A percentile compares a stretch with the other conserved stretches of the same genome.
These are phyloP conservation scores for Epichloe bromicola DNA, from an alignment of 2,329 filamentous ascomycete genomes.

Conservation along the genomic window DNA sequence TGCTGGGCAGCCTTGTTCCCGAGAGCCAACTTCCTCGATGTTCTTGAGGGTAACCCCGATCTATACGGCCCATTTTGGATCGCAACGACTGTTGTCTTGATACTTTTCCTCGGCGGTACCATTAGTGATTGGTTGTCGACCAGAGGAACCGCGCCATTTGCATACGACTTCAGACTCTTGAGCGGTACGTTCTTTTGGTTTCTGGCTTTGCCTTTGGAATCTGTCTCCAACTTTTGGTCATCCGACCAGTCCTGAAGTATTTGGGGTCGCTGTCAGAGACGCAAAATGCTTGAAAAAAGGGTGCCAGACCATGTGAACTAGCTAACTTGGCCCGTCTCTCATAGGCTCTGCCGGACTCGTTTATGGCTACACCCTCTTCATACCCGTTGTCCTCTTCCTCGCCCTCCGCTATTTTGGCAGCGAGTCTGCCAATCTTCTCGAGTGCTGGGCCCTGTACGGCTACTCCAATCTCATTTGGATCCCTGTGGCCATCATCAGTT, in stretches of 20 bases:
- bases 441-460: constrained; percentile 91
- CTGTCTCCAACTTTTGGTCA: neutral
- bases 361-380: constrained; percentile 85
- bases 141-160: constrained; percentile 58
- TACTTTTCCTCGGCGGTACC: constrained; percentile 87
- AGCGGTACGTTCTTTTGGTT: constrained; percentile 46
- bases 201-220: neutral
- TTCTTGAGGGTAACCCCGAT: constrained; percentile 92
- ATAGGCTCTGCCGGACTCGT: constrained; percentile 75
- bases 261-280: neutral
- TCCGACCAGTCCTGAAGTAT: neutral
- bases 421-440: constrained; percentile 81
- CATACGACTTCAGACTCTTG: constrained; percentile 81
- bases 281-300: neutral
- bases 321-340: neutral
- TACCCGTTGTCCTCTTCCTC: constrained; percentile 76
- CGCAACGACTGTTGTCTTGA: constrained; percentile 90
- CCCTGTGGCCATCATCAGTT: constrained; percentile 80
- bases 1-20: constrained; percentile 86
- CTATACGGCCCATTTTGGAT: constrained; percentile 98
- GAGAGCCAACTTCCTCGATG: constrained; percentile 88
- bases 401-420: constrained; percentile 91
- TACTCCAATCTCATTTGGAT: constrained; percentile 98
- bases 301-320: neutral
- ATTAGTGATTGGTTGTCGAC: constrained; percentile 80